Evolutionary conservation across 2,329 filamentous ascomycete species (phyloP), one percentile per base, ranked within the genome.

Genomic region (Fusarium dimerum): DNA sequence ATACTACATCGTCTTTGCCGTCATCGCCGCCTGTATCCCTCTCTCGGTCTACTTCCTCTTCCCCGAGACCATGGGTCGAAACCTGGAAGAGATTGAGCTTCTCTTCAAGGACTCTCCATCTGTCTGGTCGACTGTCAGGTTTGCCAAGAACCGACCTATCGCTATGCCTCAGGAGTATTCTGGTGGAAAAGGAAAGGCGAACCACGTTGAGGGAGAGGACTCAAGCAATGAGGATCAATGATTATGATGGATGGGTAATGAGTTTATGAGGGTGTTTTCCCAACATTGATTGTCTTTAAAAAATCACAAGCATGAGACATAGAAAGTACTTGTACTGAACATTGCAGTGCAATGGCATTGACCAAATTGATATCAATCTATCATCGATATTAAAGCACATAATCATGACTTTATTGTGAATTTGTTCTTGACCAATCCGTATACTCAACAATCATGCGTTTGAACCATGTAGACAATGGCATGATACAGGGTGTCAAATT

Each of bases 1-100:
- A 39, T 76, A 81, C 1, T 67, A 66, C 55, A 67, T 67, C 17
- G 76, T 82, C 1, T 81, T 80, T 20, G 66, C 68, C 5, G 66
- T 66, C 20, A 74, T 79, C 43, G 74, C 76, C 55, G 73, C 73
- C 18, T 64, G 71, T 8, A 77, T 79, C 39, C 66, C 77, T 9
- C 70, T 76, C 6, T 70, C 73, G 13, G 77, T 76, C 2, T 68
- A 57, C 50, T 60, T 68, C 41, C 60, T 67, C 48, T 68, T 68
- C 51, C 67, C 78, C 3, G 74, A 76, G 38, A 67, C 66, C 13
- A 66, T 64, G 55, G 65, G 64, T 1, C 59, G 66, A n/a, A 64
- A 52, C 51, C 54, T 68, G 1, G 66, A 68, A 20, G 64, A 68
- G 55, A 64, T 68, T 32, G 63, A 68, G 40, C 58, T 62, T 29